Evolutionary conservation across 2,329 filamentous ascomycete genomes (phyloP), one percentile per base, ranked within the genome.

Genomic region (Neonectria sp.): DNA sequence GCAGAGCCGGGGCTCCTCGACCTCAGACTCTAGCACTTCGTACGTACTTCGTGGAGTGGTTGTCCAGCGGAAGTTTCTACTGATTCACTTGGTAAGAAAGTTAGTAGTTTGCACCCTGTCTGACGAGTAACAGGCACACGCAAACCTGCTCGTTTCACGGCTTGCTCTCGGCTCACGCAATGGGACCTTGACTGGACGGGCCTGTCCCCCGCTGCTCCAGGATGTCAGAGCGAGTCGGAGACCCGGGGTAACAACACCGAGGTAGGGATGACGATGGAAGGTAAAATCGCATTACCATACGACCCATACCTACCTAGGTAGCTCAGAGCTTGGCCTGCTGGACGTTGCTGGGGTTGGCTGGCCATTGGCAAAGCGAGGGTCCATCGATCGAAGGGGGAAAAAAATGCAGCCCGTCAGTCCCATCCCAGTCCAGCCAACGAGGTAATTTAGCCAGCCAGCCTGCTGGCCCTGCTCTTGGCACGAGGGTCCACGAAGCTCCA

Each of bases 191-290:
- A 35, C 49, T 27, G 46, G 59, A 65, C 61, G 68, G 57, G 33
- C 45, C 57, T 58, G 49, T 33, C 49, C 17, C 35, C 37, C 49
- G 51, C 40, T 33, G 48, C 37, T 60, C 56, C 40, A 57, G 45
- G 59, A 24, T 46, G 63, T 29, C 21, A 53, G 58, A 52, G 35
- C 15, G 46, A 58, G 53, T 55, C 55, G 57, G 53, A 48, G 60
- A 61, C 65, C 59, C 68, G 52, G 65, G 58, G 65, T 66, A 60
- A 64, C 60, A 25, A 43, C 52, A 66, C 43, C 46, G 37, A 57
- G 59, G 63, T 25, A 65, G 25, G 60, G 55, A 46, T 56, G 58
- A 52, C 53, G 35, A 58, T 31, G 40, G 25, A 49, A 53, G 53
- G 62, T 43, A 49, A 58, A 48, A 59, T 31, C 37, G 46, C 53